Percentiles rank a stretch among this genome's conserved stretches.
phyloP scores from a whole-genome alignment of 2,329 filamentous ascomycete species.

The Aspergillus transmontanensis region DNA sequence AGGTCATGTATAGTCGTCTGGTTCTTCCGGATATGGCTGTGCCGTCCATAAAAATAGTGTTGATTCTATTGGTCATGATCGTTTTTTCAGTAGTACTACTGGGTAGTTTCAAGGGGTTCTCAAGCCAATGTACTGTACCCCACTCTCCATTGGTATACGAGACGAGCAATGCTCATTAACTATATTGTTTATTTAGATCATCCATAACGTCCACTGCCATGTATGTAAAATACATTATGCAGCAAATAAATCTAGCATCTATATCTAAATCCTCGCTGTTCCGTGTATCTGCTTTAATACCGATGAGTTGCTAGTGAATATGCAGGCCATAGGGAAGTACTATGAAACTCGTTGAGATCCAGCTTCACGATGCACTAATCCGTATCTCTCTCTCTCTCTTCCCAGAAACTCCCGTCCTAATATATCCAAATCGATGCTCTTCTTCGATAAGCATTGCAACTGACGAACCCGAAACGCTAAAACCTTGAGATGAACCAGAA shows the following conservation, averaged over 20 bases:
- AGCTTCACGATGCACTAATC: background rate
- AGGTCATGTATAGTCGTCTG: constrained; percentile 19
- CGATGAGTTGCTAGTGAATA: background rate
- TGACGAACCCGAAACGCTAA: background rate
- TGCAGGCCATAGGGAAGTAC: background rate
- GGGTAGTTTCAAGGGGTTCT: too few relatives aligned
- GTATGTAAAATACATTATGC: background rate
- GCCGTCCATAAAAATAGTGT: background rate
- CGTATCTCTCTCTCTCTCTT: background rate
- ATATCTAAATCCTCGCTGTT: background rate
- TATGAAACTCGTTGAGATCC: background rate
- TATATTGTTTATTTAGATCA: background rate
- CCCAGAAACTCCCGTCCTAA: background rate
- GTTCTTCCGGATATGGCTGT: background rate
- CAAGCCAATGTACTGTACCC: too few relatives aligned
- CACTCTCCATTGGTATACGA: background rate
- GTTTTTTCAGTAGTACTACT: background rate
- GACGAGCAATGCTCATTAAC: background rate
- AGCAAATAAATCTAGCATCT: background rate
- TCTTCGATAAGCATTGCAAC: background rate
- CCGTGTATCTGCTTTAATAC: background rate
- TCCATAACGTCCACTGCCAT: background rate
- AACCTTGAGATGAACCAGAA: background rate
- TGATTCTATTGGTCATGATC: background rate
- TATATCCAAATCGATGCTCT: background rate